A percentile compares a stretch with the other conserved stretches of the same genome.
phyloP scores from a whole-genome alignment of 768 basidiomycete species.

The Mycena belliarum region DNA sequence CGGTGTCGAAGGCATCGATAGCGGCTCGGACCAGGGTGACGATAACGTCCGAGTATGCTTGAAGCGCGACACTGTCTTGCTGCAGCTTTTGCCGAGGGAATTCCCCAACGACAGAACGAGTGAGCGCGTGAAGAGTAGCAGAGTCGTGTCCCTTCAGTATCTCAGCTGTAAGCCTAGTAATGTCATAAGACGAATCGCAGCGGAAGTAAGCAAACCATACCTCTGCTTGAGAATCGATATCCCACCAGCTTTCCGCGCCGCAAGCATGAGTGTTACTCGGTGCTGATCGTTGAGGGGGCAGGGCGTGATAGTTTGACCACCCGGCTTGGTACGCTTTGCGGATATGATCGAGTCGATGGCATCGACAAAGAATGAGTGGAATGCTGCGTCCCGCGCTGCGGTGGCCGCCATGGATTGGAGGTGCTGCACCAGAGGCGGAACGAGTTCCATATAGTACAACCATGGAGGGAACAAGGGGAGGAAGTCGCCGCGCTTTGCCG shows the following conservation, averaged over 20 bases:
- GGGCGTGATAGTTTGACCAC: neutral
- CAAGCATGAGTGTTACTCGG: neutral
- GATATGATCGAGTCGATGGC: constrained; percentile 10
- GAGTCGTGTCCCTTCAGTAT: constrained; percentile 10
- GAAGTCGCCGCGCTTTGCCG: neutral
- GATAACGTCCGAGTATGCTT: constrained; percentile 1
- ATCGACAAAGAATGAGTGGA: constrained; percentile 15
- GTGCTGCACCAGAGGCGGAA: neutral
- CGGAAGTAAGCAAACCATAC: neutral
- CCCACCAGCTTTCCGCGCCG: constrained; percentile 6
- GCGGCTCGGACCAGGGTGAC: neutral
- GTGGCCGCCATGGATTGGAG: neutral
- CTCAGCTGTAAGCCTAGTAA: constrained; percentile 7
- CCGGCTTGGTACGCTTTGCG: neutral
- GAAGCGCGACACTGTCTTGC: neutral
- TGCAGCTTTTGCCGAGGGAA: constrained; percentile 1
- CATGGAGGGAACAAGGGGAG: constrained; percentile 6
- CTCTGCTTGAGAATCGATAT: constrained; percentile 4
- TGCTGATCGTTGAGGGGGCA: constrained; percentile 9
- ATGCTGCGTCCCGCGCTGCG: neutral
- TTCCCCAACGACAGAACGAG: neutral
- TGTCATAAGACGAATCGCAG: neutral
- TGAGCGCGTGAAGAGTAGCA: neutral
- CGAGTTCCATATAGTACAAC: constrained; percentile 17
- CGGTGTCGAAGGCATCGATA: constrained; percentile 8